Percentiles rank a stretch among this genome's conserved stretches.
Conservation (phyloP, 805 yeast species). For the Cyberlindnera bimundalis region DNA sequence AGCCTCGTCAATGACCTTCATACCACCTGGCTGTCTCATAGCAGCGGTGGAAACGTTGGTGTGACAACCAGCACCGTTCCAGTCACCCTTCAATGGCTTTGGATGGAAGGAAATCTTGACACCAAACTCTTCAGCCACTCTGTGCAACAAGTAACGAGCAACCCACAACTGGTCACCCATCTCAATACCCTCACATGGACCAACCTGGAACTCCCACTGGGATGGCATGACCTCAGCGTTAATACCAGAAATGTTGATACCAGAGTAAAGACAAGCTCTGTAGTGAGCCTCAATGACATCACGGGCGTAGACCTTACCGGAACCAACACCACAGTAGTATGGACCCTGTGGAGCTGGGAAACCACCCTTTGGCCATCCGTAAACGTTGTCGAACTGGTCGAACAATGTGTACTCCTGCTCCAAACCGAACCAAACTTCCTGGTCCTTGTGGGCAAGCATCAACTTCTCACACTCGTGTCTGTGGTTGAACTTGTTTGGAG, state of each 20-base stretch:
- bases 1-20: conserved; percentile 90
- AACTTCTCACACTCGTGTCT: conserved; percentile 95
- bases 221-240: conserved; percentile 99
- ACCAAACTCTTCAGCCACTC: conserved; percentile 98
- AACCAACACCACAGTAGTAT: conserved; percentile 99
- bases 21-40: conserved; percentile 96
- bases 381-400: conserved; percentile 83
- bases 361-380: conserved; percentile 99
- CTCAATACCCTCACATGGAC: conserved; percentile 91
- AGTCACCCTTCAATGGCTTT: conserved; percentile 97
- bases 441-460: conserved; percentile 84
- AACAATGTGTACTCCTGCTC: conserved; percentile 98
- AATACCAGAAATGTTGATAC: conserved; percentile 88
- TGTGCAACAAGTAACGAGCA: conserved; percentile 86
- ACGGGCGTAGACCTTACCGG: conserved; percentile 97
- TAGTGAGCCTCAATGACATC: conserved; percentile 99
- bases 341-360: conserved; percentile 99
- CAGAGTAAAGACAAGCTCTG: conserved; percentile 95
- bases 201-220: conserved; percentile 99
- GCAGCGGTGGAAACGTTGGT: conserved; percentile 91
- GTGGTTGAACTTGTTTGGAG: conserved; percentile 98
- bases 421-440: conserved; percentile 93
- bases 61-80: conserved; percentile 99
- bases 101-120: conserved; percentile 99
- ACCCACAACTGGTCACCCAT: conserved; percentile 99